Conservation (phyloP, 768 basidiomycete species). For the Suillus weaverae region DNA sequence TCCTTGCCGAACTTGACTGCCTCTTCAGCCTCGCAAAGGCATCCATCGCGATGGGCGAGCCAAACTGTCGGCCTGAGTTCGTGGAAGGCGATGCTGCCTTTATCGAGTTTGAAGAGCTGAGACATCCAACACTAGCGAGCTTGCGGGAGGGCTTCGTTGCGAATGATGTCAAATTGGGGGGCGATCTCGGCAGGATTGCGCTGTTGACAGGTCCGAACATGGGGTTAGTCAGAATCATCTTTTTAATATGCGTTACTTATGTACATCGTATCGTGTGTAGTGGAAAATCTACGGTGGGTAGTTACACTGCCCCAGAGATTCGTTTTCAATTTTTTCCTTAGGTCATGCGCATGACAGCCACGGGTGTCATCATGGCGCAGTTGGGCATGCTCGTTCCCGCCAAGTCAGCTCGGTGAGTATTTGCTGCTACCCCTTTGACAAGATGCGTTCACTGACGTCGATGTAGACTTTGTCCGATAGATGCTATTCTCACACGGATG, state of each 20-base stretch:
- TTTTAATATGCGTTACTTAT: constrained; percentile 1
- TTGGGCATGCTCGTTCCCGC: constrained; percentile 97
- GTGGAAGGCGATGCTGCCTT: constrained; percentile 78
- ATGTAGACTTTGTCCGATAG: constrained; percentile 79
- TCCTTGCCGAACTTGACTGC: constrained; percentile 95
- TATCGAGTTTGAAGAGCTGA: constrained; percentile 83
- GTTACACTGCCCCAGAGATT: background rate
- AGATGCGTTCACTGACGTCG: constrained; percentile 8
- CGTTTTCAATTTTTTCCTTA: constrained; percentile 26
- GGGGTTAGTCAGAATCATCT: constrained; percentile 55
- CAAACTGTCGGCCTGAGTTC: constrained; percentile 88
- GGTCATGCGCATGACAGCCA: constrained; percentile 95
- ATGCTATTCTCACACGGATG: constrained; percentile 94
- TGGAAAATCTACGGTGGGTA: constrained; percentile 71
- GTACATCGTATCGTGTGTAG: constrained; percentile 33
- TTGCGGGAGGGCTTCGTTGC: constrained; percentile 85
- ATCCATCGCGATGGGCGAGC: constrained; percentile 88
- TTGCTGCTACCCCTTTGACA: background rate
- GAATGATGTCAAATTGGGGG: constrained; percentile 87
- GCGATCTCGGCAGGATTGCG: constrained; percentile 69
- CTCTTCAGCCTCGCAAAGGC: constrained; percentile 88
- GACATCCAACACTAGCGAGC: constrained; percentile 81
- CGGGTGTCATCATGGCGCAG: constrained; percentile 93
- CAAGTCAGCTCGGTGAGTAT: constrained; percentile 62
- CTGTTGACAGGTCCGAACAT: constrained; percentile 89